Evolutionary conservation across 1,284 basidiomycete species (phyloP), one percentile per base, ranked within the genome.

Genomic region (Athelia sp.): DNA sequence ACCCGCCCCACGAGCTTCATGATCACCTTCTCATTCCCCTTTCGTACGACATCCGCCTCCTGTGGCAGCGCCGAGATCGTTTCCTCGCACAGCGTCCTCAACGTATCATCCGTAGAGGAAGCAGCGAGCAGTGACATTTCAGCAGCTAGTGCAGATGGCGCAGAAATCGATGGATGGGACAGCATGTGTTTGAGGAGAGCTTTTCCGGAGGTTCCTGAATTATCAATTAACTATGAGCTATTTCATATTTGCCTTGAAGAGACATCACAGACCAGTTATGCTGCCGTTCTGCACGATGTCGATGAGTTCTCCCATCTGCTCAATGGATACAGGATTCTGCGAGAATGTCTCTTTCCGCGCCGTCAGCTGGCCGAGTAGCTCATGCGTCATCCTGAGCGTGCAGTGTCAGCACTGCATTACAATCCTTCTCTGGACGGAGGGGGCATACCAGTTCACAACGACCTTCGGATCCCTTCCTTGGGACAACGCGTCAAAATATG

Each of bases 1-100:
- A 96, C 90, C 62, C 82, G 78, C 0, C 96, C 96, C 6, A 98
- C 78, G 29, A 99, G 76, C 53, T 89, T 86, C 72, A 93, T 93
- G 36, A 98, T 62, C 1, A 95, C 93, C 54, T 90, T 93, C 24
- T 71, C 67, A 52, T 91, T 88, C 0, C 96, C 94, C 34, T 74
- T 71, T 15, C 78, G 76, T 18, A 91, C 79, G 18, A 82, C 84
- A 4, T 76, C 76, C 0, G 80, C 84, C 60, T 95, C 91, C 43
- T 76, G 70, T 0, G 92, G 90, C 44, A 93, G 69, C 6, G 75
- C 78, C 4, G 66, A 63, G 17, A 97, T 82, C 0, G 85, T 88
- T 6, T 78, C 68, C 45, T 65, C 56, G 61, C 91, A 93, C 49
- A 88, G 66, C 1, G 58, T 58, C 34, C 71, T 66, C 34, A 92